Conservation (phyloP, 108 stramenopile genomes). For the Parietichytrium sp. region DNA sequence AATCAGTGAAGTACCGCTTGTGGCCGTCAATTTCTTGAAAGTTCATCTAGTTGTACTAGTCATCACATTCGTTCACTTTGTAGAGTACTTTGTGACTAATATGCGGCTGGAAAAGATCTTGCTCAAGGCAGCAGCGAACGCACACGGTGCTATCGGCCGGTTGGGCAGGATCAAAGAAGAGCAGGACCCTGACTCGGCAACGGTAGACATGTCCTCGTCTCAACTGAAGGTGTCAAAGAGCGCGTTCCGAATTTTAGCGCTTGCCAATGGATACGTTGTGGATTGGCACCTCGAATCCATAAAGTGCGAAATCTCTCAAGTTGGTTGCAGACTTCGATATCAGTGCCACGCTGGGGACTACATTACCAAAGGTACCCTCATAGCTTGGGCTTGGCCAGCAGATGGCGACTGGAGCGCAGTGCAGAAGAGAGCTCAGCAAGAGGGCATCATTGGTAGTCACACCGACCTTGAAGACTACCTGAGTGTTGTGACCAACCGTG, state of each 20-base stretch:
- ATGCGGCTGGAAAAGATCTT: constrained; percentile 11
- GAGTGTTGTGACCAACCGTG: not conserved
- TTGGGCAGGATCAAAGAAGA: not conserved
- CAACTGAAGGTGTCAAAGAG: not conserved
- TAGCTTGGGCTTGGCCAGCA: constrained; percentile 5
- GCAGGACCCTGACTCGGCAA: not conserved
- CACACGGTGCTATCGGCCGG: not conserved
- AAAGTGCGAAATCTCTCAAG: too few species aligned
- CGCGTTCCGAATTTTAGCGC: not conserved
- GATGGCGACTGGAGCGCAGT: not conserved
- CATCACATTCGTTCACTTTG: not conserved
- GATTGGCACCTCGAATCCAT: not conserved
- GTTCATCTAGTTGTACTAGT: constrained; percentile 3
- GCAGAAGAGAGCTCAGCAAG: not conserved
- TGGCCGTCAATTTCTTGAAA: not conserved
- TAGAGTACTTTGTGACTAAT: constrained; percentile 24
- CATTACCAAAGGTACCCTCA: not conserved
- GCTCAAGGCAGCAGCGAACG: not conserved
- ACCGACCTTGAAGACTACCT: not conserved
- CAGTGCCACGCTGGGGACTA: constrained; percentile 6
- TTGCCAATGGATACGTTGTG: not conserved
- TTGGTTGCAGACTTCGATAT: not conserved
- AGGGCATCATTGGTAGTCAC: not conserved
- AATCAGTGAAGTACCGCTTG: not conserved
- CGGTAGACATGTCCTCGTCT: too few species aligned